Base-by-base conservation (phyloP, 306 rosid genomes). In the Vigna reflexopilosa region DNA sequence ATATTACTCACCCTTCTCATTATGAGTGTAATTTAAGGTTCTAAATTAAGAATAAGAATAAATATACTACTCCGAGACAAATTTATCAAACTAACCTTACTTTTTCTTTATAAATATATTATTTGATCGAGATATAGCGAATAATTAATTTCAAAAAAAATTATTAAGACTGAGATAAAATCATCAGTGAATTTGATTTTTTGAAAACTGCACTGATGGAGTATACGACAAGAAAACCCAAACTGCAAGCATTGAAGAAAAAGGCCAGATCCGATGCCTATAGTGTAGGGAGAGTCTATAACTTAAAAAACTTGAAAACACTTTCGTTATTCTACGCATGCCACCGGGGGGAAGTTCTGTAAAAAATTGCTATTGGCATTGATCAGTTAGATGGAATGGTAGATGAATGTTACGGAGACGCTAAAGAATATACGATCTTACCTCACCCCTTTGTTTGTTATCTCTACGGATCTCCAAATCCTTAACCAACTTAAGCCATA, bases 371-470 rank as follows among this genome's bases (percentile, higher is more conserved):
- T 4, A 56, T 48, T n/a, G n/a, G 52, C 38, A 54, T 74, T 4
- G 66, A 58, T 61, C 9, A 58, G 28, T 67, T 57, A 36, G 22
- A 12, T 3, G 3, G 14, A 68, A 4, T 47, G 64, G 40, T 52
- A 34, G 40, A 58, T 22, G 63, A 61, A 64, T 66, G 58, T 14
- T 12, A 68, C 6, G 36, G 76, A 63, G 67, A 66, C 7, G 40
- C n/a, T 9, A 44, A 44, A 55, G 83, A 67, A 69, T 65, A 50
- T 24, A 68, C 2, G 17, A 54, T 36, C 87, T 90, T 80, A 95
- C 98, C 93, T 92, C 96, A 78, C 98, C 98, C 91, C 96, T 83
- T 84, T 86, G 44, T 67, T 87, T 95, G 56, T 86, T 89, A 64
- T 92, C 98, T 83, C 93, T 87, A 11, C 88, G 98, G 79, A 92